A percentile compares a stretch with the other conserved stretches of the same genome.
These are phyloP conservation scores for Thelonectria blattea DNA, from an alignment of 2,329 filamentous ascomycete genomes.

Conservation along the genomic window DNA sequence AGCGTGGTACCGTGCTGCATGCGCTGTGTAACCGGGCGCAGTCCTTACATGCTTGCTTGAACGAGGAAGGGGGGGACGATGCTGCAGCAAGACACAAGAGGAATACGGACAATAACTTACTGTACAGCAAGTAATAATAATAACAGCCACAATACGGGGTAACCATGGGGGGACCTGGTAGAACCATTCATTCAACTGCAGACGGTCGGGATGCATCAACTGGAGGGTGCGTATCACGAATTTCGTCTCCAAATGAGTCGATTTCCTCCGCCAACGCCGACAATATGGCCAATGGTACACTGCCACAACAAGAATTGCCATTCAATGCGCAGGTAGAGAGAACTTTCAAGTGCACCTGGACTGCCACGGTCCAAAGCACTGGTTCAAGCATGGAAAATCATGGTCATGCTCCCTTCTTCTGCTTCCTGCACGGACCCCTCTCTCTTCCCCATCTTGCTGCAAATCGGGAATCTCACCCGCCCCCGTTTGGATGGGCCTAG, in stretches of 20 bases:
- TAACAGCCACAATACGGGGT: no score
- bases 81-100: no score
- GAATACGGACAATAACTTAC: no score
- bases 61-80: no score
- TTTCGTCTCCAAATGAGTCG: neutral
- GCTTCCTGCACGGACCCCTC: conserved; percentile 4
- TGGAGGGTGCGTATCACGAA: no score
- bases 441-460: conserved; percentile 6
- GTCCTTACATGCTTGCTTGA: no score
- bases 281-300: neutral
- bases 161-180: neutral
- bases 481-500: neutral
- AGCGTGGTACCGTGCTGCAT: conserved; percentile 1
- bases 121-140: no score
- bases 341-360: neutral
- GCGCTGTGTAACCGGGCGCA: conserved; percentile 4
- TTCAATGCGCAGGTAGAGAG: neutral
- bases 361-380: neutral
- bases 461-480: conserved; percentile 17
- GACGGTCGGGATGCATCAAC: no score
- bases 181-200: neutral
- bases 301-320: neutral
- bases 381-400: neutral
- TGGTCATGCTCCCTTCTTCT: neutral
- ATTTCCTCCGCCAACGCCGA: neutral